These are phyloP conservation scores for Fusarium verrucosum DNA, from an alignment of 2,329 filamentous ascomycete species.

Conservation along the genomic window DNA sequence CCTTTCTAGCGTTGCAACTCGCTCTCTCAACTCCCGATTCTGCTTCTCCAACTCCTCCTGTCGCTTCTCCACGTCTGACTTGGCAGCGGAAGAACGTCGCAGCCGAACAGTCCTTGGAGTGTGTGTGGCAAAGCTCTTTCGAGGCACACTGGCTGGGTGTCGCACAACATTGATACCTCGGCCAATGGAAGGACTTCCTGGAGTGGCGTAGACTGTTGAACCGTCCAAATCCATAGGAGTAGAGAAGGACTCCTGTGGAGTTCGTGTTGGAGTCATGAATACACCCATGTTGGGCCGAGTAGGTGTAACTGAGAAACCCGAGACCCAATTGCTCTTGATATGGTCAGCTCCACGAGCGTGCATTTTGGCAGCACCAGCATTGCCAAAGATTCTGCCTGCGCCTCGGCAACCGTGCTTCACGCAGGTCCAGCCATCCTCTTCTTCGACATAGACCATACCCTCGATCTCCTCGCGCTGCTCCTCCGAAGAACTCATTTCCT, in stretches of 20 bases:
- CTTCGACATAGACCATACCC: neutral
- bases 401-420: neutral
- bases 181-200: slow-evolving; percentile 31
- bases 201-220: neutral
- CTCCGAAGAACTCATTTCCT: neutral
- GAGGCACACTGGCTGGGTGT: neutral
- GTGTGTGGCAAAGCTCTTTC: neutral
- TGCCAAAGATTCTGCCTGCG: neutral
- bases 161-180: neutral
- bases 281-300: neutral
- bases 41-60: slow-evolving; percentile 9
- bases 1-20: slow-evolving; percentile 24
- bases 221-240: slow-evolving; percentile 13
- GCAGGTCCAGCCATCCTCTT: neutral
- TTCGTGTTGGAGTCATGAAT: neutral
- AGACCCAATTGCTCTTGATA: neutral
- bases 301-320: neutral
- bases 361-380: neutral
- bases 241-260: neutral
- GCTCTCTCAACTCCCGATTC: slow-evolving; percentile 16
- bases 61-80: neutral
- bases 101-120: neutral
- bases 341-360: neutral
- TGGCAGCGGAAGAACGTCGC: neutral
- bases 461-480: neutral